Conservation (phyloP, 2,329 filamentous ascomycete species). For the Lasiodiplodia sp. region DNA sequence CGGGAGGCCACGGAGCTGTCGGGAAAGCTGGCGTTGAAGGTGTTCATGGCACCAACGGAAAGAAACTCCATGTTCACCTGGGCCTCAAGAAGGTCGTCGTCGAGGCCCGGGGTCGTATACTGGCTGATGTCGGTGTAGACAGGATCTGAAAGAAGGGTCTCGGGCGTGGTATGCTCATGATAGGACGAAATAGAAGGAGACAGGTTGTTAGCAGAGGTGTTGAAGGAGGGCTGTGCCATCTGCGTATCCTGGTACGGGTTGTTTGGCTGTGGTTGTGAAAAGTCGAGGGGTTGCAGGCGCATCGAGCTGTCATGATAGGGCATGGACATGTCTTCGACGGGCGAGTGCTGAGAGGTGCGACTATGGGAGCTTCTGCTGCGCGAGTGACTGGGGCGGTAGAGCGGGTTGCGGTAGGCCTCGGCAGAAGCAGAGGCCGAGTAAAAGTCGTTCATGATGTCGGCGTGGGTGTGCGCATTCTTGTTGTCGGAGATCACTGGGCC, state of each 20-base stretch:
- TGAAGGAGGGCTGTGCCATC: conserved; percentile 17
- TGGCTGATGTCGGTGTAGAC: conserved; percentile 42
- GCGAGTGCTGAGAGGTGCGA: conserved; percentile 9
- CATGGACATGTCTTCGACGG: conserved; percentile 19
- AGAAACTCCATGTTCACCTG: conserved; percentile 9
- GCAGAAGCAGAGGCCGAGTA: conserved; percentile 21
- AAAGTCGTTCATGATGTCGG: conserved; percentile 36
- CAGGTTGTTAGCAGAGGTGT: conserved; percentile 40
- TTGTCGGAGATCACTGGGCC: conserved; percentile 30
- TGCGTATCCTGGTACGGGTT: conserved; percentile 24
- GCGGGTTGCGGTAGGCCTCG: not conserved
- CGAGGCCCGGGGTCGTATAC: conserved; percentile 43
- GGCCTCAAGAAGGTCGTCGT: conserved; percentile 9
- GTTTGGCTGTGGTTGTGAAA: conserved; percentile 9
- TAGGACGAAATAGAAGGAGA: conserved; percentile 46
- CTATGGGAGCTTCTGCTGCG: conserved; percentile 16
- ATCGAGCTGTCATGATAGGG: conserved; percentile 14
- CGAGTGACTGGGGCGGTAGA: conserved; percentile 13
- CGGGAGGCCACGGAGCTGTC: conserved; percentile 10
- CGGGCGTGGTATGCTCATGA: conserved; percentile 47
- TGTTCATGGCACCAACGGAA: conserved; percentile 11
- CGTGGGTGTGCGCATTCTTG: conserved; percentile 54
- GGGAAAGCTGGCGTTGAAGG: conserved; percentile 5
- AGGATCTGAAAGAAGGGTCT: conserved; percentile 45
- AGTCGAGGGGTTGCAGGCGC: conserved; percentile 13